These are phyloP conservation scores for Tremella fuciformis DNA, from an alignment of 768 basidiomycete genomes.

Conservation along the genomic window DNA sequence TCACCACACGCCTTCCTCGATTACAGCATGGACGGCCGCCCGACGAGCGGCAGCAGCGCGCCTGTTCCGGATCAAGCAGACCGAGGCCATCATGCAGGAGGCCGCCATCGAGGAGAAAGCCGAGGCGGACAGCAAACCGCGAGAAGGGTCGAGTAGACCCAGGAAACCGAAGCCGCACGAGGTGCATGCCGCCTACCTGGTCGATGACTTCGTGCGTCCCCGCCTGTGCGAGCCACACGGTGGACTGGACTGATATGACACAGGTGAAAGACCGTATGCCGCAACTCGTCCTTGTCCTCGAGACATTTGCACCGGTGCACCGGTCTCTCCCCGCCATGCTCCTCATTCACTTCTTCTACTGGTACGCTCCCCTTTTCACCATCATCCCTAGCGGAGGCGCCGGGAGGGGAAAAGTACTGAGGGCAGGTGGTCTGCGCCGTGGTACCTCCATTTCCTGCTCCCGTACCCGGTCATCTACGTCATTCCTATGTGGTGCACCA, in stretches of 20 bases:
- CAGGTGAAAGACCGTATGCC: slow-evolving; percentile 37
- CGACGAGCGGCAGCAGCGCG: not conserved
- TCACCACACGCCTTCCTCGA: not conserved
- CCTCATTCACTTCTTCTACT: slow-evolving; percentile 25
- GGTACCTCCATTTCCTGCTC: slow-evolving; percentile 35
- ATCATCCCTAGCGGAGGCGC: not conserved
- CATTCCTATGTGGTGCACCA: slow-evolving; percentile 23
- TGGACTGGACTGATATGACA: not conserved
- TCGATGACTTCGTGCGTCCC: slow-evolving; percentile 28
- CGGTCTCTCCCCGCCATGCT: slow-evolving; percentile 21
- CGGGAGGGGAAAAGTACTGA: not conserved
- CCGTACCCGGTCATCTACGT: slow-evolving; percentile 28
- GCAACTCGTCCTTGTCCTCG: slow-evolving; percentile 26
- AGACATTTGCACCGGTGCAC: slow-evolving; percentile 33
- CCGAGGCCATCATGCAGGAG: not conserved
- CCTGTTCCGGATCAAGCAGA: not conserved
- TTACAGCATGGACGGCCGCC: slow-evolving; percentile 1
- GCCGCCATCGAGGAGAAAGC: slow-evolving; percentile 14
- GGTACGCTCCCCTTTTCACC: slow-evolving; percentile 16
- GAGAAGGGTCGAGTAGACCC: slow-evolving; percentile 23
- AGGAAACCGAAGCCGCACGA: slow-evolving; percentile 28
- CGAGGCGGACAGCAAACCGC: slow-evolving; percentile 12
- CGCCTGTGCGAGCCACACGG: not conserved
- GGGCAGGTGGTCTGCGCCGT: slow-evolving; percentile 25
- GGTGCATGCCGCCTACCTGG: slow-evolving; percentile 22